Conservation (phyloP, 2,329 filamentous ascomycete genomes). For the Colletotrichum godetiae region DNA sequence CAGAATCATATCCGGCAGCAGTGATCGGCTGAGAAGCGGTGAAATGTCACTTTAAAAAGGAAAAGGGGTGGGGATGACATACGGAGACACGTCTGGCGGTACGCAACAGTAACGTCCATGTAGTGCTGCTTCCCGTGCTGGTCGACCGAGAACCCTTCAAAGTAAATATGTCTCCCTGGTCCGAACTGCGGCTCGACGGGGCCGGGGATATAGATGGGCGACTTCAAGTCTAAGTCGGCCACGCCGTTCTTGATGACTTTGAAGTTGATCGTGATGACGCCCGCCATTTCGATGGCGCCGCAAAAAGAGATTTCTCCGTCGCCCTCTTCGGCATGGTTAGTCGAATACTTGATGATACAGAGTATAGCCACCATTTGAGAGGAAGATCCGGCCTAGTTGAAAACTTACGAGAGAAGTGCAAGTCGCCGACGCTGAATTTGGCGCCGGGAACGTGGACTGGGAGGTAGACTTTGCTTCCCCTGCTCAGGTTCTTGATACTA, state of each 20-base stretch:
- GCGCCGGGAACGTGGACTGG: constrained; percentile 89
- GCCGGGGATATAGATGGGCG: constrained; percentile 86
- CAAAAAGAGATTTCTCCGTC: constrained; percentile 93
- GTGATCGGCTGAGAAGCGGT: background rate
- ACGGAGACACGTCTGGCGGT: constrained; percentile 81
- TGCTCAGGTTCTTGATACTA: constrained; percentile 82
- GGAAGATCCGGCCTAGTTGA: background rate
- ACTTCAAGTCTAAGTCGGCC: constrained; percentile 79
- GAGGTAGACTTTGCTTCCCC: constrained; percentile 85
- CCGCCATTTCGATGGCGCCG: constrained; percentile 94
- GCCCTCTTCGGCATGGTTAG: constrained; percentile 63
- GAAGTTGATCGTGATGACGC: constrained; percentile 91
- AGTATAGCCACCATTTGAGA: too few species aligned
- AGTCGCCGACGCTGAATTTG: constrained; percentile 89
- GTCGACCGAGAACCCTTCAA: constrained; percentile 92
- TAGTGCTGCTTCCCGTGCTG: constrained; percentile 91
- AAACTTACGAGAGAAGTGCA: constrained; percentile 78
- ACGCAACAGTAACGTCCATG: constrained; percentile 86
- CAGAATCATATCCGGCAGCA: background rate
- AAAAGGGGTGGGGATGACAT: constrained; percentile 37
- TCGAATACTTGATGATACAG: background rate
- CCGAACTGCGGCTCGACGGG: constrained; percentile 91
- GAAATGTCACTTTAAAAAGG: background rate
- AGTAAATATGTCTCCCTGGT: constrained; percentile 83
- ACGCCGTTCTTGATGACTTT: constrained; percentile 86